Base-by-base conservation (phyloP, 257 asterid species). In the Jaltomata sinuosa region DNA sequence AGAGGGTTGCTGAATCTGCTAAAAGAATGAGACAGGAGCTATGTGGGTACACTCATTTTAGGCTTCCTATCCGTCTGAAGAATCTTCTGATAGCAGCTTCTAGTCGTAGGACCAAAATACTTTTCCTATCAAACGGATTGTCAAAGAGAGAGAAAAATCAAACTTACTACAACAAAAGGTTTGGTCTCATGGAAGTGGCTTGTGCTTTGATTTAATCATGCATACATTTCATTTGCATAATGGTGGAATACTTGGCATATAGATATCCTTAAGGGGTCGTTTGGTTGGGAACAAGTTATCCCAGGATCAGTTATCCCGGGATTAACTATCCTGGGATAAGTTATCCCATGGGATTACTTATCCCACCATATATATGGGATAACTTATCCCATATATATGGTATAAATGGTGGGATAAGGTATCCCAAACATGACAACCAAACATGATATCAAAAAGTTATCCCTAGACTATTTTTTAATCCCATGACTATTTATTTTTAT, bases 1-100 rank as follows among this genome's bases (percentile, higher is more conserved):
- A 94, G 89, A 89, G 98, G 85, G 84, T 92, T 85, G 97, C 99
- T 31, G 99, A 96, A 42, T 92, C 97, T 36, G 96, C 95, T 25
- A 91, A 87, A 83, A 94, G 97, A 89, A 90, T 77, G 85, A 91
- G 98, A 87, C 21, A 87, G 55, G 88, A 85, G 85, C 76, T 92
- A 69, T 86, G 95, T 79, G 94, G 95, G 27, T 27, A 86, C 84
- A 19, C 88, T 45, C 68, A 86, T 45, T 86, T 80, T 84, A 80
- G 87, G 89, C 91, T 91, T 38, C 96, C 98, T 1, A 59, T 32
- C 21, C 89, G 85, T 84, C 96, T 92, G 79, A 90, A 90, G 72
- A 84, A 72, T 84, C 97, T 96, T 78, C 86, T 87, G 21, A 84
- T n/a, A 55, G 97, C 97, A 45, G 98, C 99, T 19, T 32, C 67